Conservation (phyloP, 176 grass and related monocot species). For the Musa acuminata region DNA sequence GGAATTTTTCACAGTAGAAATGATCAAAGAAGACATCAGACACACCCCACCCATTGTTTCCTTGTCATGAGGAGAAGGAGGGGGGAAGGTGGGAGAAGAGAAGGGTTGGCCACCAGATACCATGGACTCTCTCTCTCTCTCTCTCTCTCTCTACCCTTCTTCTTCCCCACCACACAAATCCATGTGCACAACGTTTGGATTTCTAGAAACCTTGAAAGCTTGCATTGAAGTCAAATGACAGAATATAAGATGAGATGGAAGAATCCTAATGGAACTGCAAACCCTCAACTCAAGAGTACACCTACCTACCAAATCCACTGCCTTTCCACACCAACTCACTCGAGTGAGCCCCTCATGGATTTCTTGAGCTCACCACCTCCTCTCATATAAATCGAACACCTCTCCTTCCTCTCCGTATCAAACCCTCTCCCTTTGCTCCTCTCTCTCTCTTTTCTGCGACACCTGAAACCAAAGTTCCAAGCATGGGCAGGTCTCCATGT, state of each 20-base stretch:
- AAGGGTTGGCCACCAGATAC: no score
- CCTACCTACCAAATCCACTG: background rate
- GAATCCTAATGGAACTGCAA: background rate
- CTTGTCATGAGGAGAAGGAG: no score
- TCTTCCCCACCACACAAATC: background rate
- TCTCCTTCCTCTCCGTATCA: background rate
- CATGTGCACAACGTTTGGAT: background rate
- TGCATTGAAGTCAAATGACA: background rate
- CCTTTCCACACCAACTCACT: background rate
- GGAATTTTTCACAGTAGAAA: no score
- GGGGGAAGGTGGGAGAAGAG: no score
- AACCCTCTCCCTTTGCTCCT: no score
- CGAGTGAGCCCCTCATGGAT: background rate
- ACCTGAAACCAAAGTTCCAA: no score
- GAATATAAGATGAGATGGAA: background rate
- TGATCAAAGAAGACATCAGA: no score
- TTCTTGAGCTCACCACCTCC: background rate
- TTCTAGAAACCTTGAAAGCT: background rate
- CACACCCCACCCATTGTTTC: no score
- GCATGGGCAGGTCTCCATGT: conserved; percentile 89
- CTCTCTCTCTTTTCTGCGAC: no score
- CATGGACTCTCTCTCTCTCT: background rate
- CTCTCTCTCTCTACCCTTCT: background rate
- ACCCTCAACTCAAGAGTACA: background rate
- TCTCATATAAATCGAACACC: background rate